Evolutionary conservation across 352 stramenopile species (phyloP), one percentile per base, ranked within the genome.

Genomic region (Phytophthora melonis): DNA sequence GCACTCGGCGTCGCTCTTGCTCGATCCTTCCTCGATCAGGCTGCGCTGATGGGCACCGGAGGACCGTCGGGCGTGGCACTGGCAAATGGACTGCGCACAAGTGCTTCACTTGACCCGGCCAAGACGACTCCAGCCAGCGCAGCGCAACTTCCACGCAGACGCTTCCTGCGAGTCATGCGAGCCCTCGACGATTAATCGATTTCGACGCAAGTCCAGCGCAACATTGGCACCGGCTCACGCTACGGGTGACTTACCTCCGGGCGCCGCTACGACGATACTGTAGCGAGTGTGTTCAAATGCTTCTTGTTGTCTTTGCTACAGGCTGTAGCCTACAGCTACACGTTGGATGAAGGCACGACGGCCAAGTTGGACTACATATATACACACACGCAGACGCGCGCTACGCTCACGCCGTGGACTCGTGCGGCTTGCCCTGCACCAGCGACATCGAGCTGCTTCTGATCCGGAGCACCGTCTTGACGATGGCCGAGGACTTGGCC

Each of bases 391-490:
- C 34, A 41, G 9, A 41, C 34, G 9, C 13, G 39, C 10, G 10
- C 39, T 8, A 5, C 39, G 10, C 25, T 74, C 61, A 74, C 60
- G 67, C 67, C 0, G 36, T 74, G 18, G 67, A 55, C 45, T 65
- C 60, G 45, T 74, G 67, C 7, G 41, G 43, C 34, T 74, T 67
- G 27, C 18, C 27, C 19, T 68, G 58, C 14, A 8, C 53, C 43
- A 64, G 6, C 5, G 67, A 65, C 41, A 61, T 50, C 1, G 67
- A 65, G 34, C 19, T 70, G 60, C 50, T 70, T 25, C 66, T 47
- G 14, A 73, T 68, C 52, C 64, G 69, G 32, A 54, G 21, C 45
- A 74, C 53, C 34, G 45, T 49, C 53, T 70, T 74, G 14, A 74
- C 13, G 25, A 49, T 19, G 8, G 21, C 45, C 6, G 41, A 65